Conservation (phyloP, 306 rosid genomes). For the Fragaria iinumae region DNA sequence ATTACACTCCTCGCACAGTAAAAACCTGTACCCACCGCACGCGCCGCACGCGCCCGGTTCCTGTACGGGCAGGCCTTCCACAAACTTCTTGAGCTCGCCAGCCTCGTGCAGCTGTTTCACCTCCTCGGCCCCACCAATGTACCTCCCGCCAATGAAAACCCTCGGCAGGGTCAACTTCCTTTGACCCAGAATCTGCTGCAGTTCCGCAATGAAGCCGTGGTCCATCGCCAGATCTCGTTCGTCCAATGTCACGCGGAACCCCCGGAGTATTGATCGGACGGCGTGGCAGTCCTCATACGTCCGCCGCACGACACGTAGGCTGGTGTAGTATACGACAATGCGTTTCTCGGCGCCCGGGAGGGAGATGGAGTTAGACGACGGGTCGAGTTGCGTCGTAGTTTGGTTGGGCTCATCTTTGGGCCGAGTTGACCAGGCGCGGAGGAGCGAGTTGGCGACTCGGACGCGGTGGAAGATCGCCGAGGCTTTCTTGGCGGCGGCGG, state of each 20-base stretch:
- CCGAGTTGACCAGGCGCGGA: constrained; percentile 42
- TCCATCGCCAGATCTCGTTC: constrained; percentile 94
- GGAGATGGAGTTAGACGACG: constrained; percentile 22
- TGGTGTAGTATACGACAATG: constrained; percentile 79
- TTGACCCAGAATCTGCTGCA: constrained; percentile 55
- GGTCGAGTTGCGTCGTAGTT: constrained; percentile 21
- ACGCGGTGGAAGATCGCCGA: constrained; percentile 74
- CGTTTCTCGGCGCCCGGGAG: constrained; percentile 60
- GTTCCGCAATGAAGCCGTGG: constrained; percentile 59
- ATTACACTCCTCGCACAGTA: constrained; percentile 66
- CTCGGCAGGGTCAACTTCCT: constrained; percentile 51
- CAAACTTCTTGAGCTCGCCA: constrained; percentile 88
- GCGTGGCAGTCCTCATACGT: constrained; percentile 80
- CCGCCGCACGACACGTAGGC: constrained; percentile 78
- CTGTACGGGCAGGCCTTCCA: constrained; percentile 71
- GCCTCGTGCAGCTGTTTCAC: constrained; percentile 63
- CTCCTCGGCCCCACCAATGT: constrained; percentile 87
- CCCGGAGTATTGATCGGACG: constrained; percentile 73
- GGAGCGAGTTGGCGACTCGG: constrained; percentile 58
- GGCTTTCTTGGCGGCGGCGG: constrained; percentile 34
- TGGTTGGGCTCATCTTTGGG: constrained; percentile 6
- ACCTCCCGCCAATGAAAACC: constrained; percentile 77
- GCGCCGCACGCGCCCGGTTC: constrained; percentile 52
- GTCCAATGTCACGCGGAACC: constrained; percentile 65
- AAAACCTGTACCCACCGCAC: constrained; percentile 72